These are phyloP conservation scores for Liriodendron chinense DNA, from an alignment of 164 flowering plant species.

Conservation along the genomic window DNA sequence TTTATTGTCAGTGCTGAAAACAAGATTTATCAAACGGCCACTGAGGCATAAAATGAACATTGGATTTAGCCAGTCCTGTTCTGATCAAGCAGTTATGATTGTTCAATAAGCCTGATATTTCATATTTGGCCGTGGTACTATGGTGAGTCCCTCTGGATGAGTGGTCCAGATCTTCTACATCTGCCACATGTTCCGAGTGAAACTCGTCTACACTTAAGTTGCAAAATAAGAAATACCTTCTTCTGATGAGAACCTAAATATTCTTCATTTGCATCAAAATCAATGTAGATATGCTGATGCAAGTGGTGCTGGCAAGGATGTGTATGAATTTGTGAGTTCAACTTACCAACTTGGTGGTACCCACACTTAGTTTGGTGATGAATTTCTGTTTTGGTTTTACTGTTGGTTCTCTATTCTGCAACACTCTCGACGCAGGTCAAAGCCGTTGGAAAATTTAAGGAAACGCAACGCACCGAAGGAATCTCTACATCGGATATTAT, in stretches of 20 bases:
- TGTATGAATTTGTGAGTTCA: constrained; percentile 26
- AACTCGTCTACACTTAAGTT: not conserved
- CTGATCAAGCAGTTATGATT: not conserved
- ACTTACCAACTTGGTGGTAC: not conserved
- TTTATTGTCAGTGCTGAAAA: not conserved
- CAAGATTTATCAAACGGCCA: not conserved
- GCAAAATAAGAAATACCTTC: not conserved
- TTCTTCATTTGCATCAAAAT: not conserved
- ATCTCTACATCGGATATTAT: constrained; percentile 83
- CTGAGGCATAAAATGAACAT: not conserved
- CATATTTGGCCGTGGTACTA: not conserved
- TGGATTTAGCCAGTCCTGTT: not conserved
- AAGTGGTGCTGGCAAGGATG: constrained; percentile 29
- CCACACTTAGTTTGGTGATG: not conserved
- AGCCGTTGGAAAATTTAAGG: constrained; percentile 68
- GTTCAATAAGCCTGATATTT: not conserved
- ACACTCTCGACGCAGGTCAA: constrained; percentile 48
- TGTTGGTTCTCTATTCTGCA: not conserved
- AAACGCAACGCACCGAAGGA: constrained; percentile 80
- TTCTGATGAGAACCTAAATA: constrained; percentile 9
- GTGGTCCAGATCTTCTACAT: not conserved
- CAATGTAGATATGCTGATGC: constrained; percentile 27
- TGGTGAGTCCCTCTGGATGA: not conserved
- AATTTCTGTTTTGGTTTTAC: not conserved
- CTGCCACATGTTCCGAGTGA: not conserved